Evolutionary conservation across 1,139 yeast species (phyloP), one percentile per base, ranked within the genome.

Genomic region (Yamadazyma friedrichii): DNA sequence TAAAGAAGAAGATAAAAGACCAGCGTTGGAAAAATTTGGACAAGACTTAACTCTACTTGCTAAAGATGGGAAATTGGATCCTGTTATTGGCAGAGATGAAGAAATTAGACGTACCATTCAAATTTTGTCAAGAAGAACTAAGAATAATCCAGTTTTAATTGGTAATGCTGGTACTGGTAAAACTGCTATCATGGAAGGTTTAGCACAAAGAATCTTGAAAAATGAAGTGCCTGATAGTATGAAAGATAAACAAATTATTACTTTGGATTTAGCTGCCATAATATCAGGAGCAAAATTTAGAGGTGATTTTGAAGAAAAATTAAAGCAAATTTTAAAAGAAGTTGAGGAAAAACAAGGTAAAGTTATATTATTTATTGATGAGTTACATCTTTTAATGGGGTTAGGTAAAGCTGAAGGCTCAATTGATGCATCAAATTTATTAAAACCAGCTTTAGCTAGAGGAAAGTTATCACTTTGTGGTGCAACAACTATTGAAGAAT

Each of bases 151-250:
- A 0, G 95, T 93, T 0, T 64, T 93, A 39, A 88, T 91, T 40
- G 98, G 98, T 47, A 82, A 87, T 50, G 98, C 98, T 1, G 98
- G 98, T 65, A 94, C 96, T 0, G 98, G 98, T 65, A 93, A 93
- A 63, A 93, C 98, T 0, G 95, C 97, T 5, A 82, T 93, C 41
- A 85, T 93, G 80, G 98, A 93, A 61, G 98, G 98, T 0, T 71
- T 93, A 38, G 98, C 98, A 0, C 98, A 93, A 63, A 68, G 97
- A 53, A 89, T 93, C 42, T 80, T 88, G 12, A 80, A 86, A 44
- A 93, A 93, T 9, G 96, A 89, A 56, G 98, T 93, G 1, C 98
- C 98, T 0, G 98, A 93, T 47, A 80, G 89, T 38, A 82, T 93
- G 84, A 87, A 88, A 57, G 81, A 85, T 43, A 91, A 93, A 61